A percentile compares a stretch with the other conserved stretches of the same genome.
phyloP scores from a whole-genome alignment of 139 green algal genomes.

The Chlamydomonas sp. region DNA sequence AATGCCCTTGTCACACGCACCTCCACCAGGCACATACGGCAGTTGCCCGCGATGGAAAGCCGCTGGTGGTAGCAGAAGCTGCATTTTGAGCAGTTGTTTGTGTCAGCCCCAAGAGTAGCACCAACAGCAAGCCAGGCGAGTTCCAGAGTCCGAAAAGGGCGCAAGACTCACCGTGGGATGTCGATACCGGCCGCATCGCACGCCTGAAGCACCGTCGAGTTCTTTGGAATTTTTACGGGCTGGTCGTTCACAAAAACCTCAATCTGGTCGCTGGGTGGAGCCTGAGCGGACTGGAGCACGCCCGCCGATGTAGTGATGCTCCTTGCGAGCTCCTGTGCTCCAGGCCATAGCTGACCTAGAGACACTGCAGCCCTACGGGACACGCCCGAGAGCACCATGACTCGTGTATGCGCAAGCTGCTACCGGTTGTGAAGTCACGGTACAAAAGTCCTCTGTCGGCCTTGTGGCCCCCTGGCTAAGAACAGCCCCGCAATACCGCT shows the following conservation, averaged over 20 bases:
- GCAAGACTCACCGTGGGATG: slow-evolving; percentile 81
- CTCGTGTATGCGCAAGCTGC: too few relatives aligned
- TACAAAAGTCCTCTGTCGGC: too few relatives aligned
- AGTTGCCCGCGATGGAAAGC: slow-evolving; percentile 98
- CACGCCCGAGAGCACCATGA: slow-evolving; percentile 25
- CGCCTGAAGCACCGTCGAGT: slow-evolving; percentile 90
- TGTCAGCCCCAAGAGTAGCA: neutral
- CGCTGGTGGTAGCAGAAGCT: slow-evolving; percentile 98
- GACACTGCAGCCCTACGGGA: slow-evolving; percentile 25
- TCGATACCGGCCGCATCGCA: slow-evolving; percentile 96
- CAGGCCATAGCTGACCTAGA: slow-evolving; percentile 30
- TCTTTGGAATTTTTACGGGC: slow-evolving; percentile 87
- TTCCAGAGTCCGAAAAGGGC: too few relatives aligned
- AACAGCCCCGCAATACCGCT: too few relatives aligned
- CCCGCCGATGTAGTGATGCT: slow-evolving; percentile 24
- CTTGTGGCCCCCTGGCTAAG: too few relatives aligned
- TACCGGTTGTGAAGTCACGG: too few relatives aligned
- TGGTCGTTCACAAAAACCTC: slow-evolving; percentile 92
- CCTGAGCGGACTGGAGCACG: slow-evolving; percentile 2
- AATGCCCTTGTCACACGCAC: slow-evolving; percentile 45
- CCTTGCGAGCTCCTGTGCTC: slow-evolving; percentile 30
- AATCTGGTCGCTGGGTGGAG: slow-evolving; percentile 65
- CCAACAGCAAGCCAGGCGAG: neutral
- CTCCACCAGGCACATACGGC: slow-evolving; percentile 99
- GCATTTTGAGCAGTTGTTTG: neutral